Evolutionary conservation across 148 eudicot genomes (phyloP), one percentile per base, ranked within the genome.

Genomic region (Spergularia bocconei): DNA sequence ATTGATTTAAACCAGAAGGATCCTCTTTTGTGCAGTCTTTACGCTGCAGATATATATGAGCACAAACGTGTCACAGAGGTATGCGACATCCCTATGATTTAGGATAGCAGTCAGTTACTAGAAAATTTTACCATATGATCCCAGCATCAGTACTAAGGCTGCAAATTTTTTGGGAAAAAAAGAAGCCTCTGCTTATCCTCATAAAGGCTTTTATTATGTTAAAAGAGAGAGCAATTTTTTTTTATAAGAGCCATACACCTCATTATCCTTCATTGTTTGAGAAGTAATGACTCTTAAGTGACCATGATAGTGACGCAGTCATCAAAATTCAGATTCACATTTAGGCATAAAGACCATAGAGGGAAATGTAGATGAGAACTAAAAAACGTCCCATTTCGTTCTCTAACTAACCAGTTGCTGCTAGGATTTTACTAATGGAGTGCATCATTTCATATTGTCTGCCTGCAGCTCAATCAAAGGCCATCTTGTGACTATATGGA

Each of bases 11-110:
- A 84, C 73, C 78, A 82, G 67, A 89, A 84, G 83, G 97, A 91
- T 84, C 97, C 97, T 67, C 87, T 66, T 73, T 86, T 91, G 97
- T 93, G 98, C 79, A 81, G 88, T 79, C 74, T 79, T 21, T 93
- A 93, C 80, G 98, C 89, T 78, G 80, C 87, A 72, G 89, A 89
- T 70, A 91, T 93, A 79, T 87, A 85, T 74, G 67, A 71, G 41
- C 77, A 80, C 66, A 84, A 80, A 78, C 83, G 81, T 73, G 84
- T 84, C 67, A 84, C 68, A 67, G 94, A 93, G 98, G 98, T 93
- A 77, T 62, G 85, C 63, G 29, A 48, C 15, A 71, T 58, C 54
- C 47, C 69, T 20, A 47, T 25, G 39, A 29, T 19, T 79, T 57
- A 67, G 21, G 58, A 9, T 55, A 29, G 44, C 58, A 48, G 44